These are phyloP conservation scores for Penicillium salamii DNA, from an alignment of 495 filamentous ascomycete genomes.

Conservation along the genomic window DNA sequence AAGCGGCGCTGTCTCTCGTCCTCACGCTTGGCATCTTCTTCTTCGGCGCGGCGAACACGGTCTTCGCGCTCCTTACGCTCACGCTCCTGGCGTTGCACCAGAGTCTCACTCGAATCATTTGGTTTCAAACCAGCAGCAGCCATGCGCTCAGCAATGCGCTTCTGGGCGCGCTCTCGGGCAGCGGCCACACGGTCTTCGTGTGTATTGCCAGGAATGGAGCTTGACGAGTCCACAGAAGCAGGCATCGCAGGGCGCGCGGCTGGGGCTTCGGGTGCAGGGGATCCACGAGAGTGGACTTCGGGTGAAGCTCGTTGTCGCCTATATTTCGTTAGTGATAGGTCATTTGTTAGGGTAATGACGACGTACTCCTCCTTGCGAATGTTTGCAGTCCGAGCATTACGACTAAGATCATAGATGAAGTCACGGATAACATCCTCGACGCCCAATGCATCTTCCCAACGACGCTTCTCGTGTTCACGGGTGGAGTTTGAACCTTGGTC, in stretches of 20 bases:
- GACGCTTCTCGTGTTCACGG: slow-evolving; percentile 82
- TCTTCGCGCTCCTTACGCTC: slow-evolving; percentile 86
- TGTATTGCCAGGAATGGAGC: slow-evolving; percentile 65
- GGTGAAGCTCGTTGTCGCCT: slow-evolving; percentile 25
- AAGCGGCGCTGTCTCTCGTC: slow-evolving; percentile 81
- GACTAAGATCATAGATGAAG: slow-evolving; percentile 94
- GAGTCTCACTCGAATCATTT: slow-evolving; percentile 64
- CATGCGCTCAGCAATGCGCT: slow-evolving; percentile 95
- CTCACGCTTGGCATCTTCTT: slow-evolving; percentile 90
- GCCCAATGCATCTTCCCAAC: slow-evolving; percentile 95
- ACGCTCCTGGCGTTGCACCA: slow-evolving; percentile 80
- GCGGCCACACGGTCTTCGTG: slow-evolving; percentile 92
- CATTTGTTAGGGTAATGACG: background rate
- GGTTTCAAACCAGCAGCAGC: slow-evolving; percentile 90
- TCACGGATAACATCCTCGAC: slow-evolving; percentile 96
- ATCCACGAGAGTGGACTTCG: slow-evolving; percentile 23
- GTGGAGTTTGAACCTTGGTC: slow-evolving; percentile 68
- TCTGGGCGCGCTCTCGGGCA: slow-evolving; percentile 94
- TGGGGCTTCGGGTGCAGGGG: slow-evolving; percentile 21
- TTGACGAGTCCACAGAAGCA: slow-evolving; percentile 39
- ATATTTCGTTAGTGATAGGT: slow-evolving; percentile 13
- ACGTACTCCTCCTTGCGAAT: slow-evolving; percentile 72
- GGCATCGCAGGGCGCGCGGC: slow-evolving; percentile 41
- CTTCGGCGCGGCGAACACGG: slow-evolving; percentile 82
- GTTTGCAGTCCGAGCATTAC: slow-evolving; percentile 71